Conservation (phyloP, 1,139 yeast species). For the Hemisphaericaspora xylanilytica region DNA sequence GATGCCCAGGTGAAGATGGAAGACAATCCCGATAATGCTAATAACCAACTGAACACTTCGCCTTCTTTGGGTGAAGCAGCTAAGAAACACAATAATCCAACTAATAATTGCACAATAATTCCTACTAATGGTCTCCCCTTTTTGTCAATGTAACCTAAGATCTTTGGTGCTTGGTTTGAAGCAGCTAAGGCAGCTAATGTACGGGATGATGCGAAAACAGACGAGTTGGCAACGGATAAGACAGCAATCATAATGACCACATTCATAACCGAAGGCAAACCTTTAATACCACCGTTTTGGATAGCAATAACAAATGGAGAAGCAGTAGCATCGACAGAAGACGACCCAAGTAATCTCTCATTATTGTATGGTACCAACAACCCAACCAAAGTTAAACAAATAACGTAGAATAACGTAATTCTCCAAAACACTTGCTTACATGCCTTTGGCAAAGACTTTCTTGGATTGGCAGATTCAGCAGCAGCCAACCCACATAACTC, state of each 20-base stretch:
- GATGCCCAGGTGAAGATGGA: conserved; percentile 85
- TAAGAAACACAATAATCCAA: conserved; percentile 71
- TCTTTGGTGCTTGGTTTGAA: conserved; percentile 76
- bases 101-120: conserved; percentile 50
- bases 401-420: conserved; percentile 42
- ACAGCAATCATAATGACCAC: conserved; percentile 47
- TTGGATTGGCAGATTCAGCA: conserved; percentile 42
- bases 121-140: conserved; percentile 74
- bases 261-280: conserved; percentile 48
- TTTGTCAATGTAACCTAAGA: conserved; percentile 71
- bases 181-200: conserved; percentile 79
- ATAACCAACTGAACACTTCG: conserved; percentile 73
- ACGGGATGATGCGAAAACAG: conserved; percentile 76
- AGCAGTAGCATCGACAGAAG: conserved; percentile 43
- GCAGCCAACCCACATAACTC: conserved; percentile 48
- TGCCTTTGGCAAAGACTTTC: conserved; percentile 42
- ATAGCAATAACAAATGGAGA: conserved; percentile 51
- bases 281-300: conserved; percentile 39
- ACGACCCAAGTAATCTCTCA: conserved; percentile 28
- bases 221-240: conserved; percentile 50
- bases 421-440: conserved; percentile 50
- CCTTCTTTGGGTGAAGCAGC: conserved; percentile 67
- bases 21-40: conserved; percentile 80
- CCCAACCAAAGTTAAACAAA: conserved; percentile 43
- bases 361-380: conserved; percentile 43